Evolutionary conservation across 495 filamentous ascomycete genomes (phyloP).

Genomic region (Xylaria grammica): DNA sequence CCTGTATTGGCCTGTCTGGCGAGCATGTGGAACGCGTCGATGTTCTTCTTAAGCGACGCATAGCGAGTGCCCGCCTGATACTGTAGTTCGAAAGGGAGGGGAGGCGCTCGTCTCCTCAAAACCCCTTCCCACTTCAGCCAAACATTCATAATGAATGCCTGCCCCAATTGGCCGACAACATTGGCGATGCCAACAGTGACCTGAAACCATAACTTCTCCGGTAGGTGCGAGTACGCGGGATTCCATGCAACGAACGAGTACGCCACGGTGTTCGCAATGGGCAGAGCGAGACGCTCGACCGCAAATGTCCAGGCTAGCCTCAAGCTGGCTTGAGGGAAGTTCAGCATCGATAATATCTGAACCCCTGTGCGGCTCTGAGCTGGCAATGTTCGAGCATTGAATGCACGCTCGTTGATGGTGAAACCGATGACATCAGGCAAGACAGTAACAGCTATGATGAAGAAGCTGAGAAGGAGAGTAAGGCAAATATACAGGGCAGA

Average conservation of each 20-base stretch:
- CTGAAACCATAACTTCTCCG: slow-evolving; percentile 17
- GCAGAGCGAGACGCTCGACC: slow-evolving; percentile 15
- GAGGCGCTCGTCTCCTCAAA: slow-evolving; percentile 7
- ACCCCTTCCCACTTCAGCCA: slow-evolving; percentile 16
- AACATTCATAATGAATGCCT: slow-evolving; percentile 18
- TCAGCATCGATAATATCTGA: slow-evolving; percentile 10
- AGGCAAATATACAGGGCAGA: slow-evolving; percentile 3
- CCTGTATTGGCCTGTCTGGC: slow-evolving; percentile 14
- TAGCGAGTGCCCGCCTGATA: slow-evolving; percentile 5
- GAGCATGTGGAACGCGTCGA: slow-evolving; percentile 11
- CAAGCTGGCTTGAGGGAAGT: slow-evolving; percentile 7
- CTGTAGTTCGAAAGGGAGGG: slow-evolving; percentile 10
- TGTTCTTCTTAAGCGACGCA: slow-evolving; percentile 13
- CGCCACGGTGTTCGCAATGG: slow-evolving; percentile 15
- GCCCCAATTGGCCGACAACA: slow-evolving; percentile 15
- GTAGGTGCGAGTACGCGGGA: slow-evolving; percentile 11
- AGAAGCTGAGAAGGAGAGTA: slow-evolving; percentile 13
- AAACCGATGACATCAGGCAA: slow-evolving; percentile 17
- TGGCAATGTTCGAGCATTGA: slow-evolving; percentile 17
- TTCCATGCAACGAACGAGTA: slow-evolving; percentile 22
- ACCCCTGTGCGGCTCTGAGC: slow-evolving; percentile 14
- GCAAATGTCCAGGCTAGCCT: slow-evolving; percentile 18
- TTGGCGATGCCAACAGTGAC: slow-evolving; percentile 16
- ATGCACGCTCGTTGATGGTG: slow-evolving; percentile 13
- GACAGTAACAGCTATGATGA: slow-evolving; percentile 14